These are phyloP conservation scores for Aspergillus sp. DNA, from an alignment of 2,329 filamentous ascomycete species.

Conservation along the genomic window DNA sequence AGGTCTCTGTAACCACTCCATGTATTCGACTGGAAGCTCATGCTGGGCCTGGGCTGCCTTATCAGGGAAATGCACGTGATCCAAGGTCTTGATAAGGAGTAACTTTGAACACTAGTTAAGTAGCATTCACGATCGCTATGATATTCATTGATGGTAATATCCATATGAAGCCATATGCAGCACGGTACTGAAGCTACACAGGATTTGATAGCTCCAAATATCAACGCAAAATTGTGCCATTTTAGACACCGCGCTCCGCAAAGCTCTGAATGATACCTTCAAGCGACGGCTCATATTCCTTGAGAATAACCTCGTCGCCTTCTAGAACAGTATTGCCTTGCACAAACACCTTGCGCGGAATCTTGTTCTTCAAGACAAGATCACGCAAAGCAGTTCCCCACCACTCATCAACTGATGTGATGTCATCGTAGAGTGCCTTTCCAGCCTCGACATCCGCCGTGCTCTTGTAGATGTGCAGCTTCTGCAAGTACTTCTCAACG, in stretches of 20 bases:
- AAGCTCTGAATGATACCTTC: conserved; percentile 85
- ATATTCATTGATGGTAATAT: background rate
- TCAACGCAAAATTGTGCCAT: background rate
- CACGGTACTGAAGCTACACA: background rate
- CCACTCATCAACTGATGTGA: conserved; percentile 83
- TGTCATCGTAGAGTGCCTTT: conserved; percentile 78
- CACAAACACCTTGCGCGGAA: conserved; percentile 76
- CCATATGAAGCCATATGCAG: background rate
- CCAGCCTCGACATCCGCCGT: conserved; percentile 82
- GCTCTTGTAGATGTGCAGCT: conserved; percentile 89
- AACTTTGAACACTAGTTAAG: background rate
- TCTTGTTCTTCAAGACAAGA: conserved; percentile 63
- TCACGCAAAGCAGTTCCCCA: conserved; percentile 79
- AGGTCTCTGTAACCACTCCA: background rate
- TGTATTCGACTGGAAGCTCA: background rate
- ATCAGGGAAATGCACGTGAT: conserved; percentile 2
- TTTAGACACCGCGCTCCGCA: conserved; percentile 60
- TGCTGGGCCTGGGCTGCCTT: background rate
- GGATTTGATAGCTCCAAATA: no score
- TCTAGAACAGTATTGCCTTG: conserved; percentile 84
- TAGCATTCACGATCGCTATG: background rate
- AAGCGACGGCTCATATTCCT: conserved; percentile 82
- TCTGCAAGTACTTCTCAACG: conserved; percentile 85
- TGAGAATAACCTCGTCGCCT: conserved; percentile 72
- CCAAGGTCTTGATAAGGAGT: background rate